phyloP scores from a whole-genome alignment of 345 rosid genomes.

The Erysimum cheiranthoides region DNA sequence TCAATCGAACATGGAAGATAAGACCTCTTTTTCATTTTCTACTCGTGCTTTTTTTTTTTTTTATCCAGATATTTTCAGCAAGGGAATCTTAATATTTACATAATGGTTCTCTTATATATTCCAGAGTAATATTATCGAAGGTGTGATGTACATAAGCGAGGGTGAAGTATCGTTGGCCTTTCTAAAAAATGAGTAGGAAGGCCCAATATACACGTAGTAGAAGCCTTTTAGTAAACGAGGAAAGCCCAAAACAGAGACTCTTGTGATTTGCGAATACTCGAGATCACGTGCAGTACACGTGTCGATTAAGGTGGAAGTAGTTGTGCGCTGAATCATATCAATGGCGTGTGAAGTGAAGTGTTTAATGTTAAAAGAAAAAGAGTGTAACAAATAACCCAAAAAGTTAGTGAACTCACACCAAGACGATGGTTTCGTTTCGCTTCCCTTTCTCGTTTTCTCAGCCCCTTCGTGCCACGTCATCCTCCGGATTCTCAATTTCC shows the following conservation, averaged over 20 bases:
- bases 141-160: too few species aligned
- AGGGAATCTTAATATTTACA: background rate
- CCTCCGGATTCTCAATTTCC: slow-evolving; percentile 44
- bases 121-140: too few species aligned
- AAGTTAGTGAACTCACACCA: slow-evolving; percentile 10
- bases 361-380: background rate
- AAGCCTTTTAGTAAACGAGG: background rate
- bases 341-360: slow-evolving; percentile 27
- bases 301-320: slow-evolving; percentile 4
- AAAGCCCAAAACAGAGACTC: slow-evolving; percentile 19
- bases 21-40: background rate
- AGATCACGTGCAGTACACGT: slow-evolving; percentile 35
- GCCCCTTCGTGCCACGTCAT: slow-evolving; percentile 51
- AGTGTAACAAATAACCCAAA: background rate
- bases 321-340: slow-evolving; percentile 36
- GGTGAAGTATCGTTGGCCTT: background rate
- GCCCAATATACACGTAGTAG: background rate
- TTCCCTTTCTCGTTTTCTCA: slow-evolving; percentile 88
- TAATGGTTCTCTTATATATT: too few species aligned
- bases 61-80: background rate
- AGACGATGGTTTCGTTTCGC: slow-evolving; percentile 70
- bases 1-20: slow-evolving; percentile 40
- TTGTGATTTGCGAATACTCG: background rate
- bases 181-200: background rate
- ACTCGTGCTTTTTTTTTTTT: background rate